phyloP scores from a whole-genome alignment of 352 stramenopile genomes.

The Phytophthora pini region DNA sequence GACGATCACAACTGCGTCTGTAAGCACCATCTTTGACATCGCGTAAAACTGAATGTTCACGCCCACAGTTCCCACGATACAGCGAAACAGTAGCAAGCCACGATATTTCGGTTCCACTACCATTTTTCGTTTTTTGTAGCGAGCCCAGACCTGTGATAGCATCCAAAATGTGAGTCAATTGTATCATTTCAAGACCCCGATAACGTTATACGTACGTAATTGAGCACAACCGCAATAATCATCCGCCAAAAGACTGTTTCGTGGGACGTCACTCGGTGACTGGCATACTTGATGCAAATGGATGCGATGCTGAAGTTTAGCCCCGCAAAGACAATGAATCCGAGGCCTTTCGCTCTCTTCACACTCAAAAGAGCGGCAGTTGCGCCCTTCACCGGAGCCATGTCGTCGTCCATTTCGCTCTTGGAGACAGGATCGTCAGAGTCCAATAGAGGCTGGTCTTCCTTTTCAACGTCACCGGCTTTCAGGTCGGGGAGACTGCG shows the following conservation, averaged over 20 bases:
- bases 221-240: slow-evolving; percentile 53
- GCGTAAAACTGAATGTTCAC: slow-evolving; percentile 68
- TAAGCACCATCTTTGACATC: slow-evolving; percentile 76
- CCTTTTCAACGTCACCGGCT: slow-evolving; percentile 21
- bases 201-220: slow-evolving; percentile 41
- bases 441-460: slow-evolving; percentile 28
- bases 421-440: slow-evolving; percentile 15
- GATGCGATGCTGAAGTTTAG: slow-evolving; percentile 77
- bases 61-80: slow-evolving; percentile 56
- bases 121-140: slow-evolving; percentile 46
- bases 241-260: slow-evolving; percentile 71
- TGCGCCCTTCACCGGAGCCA: background rate
- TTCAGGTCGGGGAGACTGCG: slow-evolving; percentile 18
- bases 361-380: slow-evolving; percentile 16
- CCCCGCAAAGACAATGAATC: slow-evolving; percentile 55
- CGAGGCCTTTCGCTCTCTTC: slow-evolving; percentile 42
- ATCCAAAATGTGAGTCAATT: background rate
- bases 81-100: slow-evolving; percentile 54
- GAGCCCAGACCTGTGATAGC: slow-evolving; percentile 36
- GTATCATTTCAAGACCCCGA: background rate
- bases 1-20: slow-evolving; percentile 68
- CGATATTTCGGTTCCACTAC: slow-evolving; percentile 43
- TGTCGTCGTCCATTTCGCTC: slow-evolving; percentile 16
- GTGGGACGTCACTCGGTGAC: slow-evolving; percentile 57
- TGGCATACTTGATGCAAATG: slow-evolving; percentile 69